A percentile compares a stretch with the other conserved stretches of the same genome.
Conservation (phyloP, 1,139 yeast species). For the Hansenula lynferdii region DNA sequence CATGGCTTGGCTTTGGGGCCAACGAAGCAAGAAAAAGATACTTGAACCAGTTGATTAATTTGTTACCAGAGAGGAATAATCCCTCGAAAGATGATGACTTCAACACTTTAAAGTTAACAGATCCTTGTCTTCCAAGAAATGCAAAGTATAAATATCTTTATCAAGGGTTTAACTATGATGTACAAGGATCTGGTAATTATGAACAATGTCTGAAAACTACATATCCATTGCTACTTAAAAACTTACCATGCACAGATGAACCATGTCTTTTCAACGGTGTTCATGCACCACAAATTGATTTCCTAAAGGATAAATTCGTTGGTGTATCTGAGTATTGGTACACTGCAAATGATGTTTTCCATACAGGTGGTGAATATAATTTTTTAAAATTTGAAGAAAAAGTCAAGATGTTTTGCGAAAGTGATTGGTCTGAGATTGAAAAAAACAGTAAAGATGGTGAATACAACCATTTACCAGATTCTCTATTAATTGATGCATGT, state of each 20-base stretch:
- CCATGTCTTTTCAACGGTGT: slow-evolving; percentile 81
- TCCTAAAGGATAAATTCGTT: slow-evolving; percentile 64
- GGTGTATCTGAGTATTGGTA: slow-evolving; percentile 87
- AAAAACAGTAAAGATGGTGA: slow-evolving; percentile 46
- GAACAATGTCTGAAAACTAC: slow-evolving; percentile 62
- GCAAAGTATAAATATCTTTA: slow-evolving; percentile 38
- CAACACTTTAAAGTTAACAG: slow-evolving; percentile 36
- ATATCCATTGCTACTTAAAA: slow-evolving; percentile 65
- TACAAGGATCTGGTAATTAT: slow-evolving; percentile 64
- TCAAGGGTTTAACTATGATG: slow-evolving; percentile 41
- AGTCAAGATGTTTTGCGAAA: slow-evolving; percentile 61
- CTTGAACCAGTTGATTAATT: slow-evolving; percentile 44
- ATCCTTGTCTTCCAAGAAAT: slow-evolving; percentile 72
- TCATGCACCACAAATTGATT: slow-evolving; percentile 71
- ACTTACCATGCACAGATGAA: slow-evolving; percentile 65
- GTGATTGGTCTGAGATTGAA: slow-evolving; percentile 53
- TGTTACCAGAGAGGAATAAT: slow-evolving; percentile 36
- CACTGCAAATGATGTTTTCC: slow-evolving; percentile 76
- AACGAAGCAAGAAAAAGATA: slow-evolving; percentile 70
- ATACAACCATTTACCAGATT: slow-evolving; percentile 30
- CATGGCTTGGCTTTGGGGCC: slow-evolving; percentile 86
- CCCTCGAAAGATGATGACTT: slow-evolving; percentile 38
- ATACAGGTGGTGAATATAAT: slow-evolving; percentile 73
- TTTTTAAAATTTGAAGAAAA: slow-evolving; percentile 54
- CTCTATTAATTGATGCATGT: slow-evolving; percentile 60